Evolutionary conservation across 306 rosid species (phyloP), one percentile per base, ranked within the genome.

Genomic region (Dryas drummondii): DNA sequence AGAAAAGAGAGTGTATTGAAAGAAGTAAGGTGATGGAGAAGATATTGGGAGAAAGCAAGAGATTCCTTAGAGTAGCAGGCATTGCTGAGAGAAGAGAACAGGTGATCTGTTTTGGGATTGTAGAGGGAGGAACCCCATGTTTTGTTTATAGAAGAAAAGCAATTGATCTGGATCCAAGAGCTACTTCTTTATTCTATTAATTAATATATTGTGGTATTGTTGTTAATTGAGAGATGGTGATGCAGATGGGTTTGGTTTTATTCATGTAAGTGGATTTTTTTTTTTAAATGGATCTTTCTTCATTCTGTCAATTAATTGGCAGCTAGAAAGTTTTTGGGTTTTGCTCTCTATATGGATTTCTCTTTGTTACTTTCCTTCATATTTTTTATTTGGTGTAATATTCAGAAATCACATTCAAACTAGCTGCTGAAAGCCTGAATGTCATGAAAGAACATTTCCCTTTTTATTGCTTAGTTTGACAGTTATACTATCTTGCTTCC

Each of bases 61-160:
- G 79, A 60, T 81, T 91, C 81, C 93, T 96, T 87, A 84, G 85
- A 88, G 27, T 76, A 82, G 79, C 87, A 94, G 96, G 85, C 99
- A 96, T 96, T 86, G 86, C 80, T 89, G 68, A 86, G 76, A 72
- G 88, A 84, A 76, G 83, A 83, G 84, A 66, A 76, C 62, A 70
- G 87, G 70, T 84, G 82, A 82, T 90, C 71, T 83, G 90, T 86
- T 87, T 92, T 87, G 96, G 90, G 96, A 96, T 87, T 88, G 99
- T 70, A 82, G 90, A 88, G 87, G 88, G 97, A 78, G 91, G 86
- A 92, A 88, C 60, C 90, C 93, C 98, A 90, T 96, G 91, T 86
- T 88, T 92, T 92, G 98, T 89, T 90, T 94, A 94, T 91, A 91
- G 90, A 81, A 76, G 74, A 81, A 82, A 81, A 76, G 87, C 79